Base-by-base conservation (phyloP, 2,329 filamentous ascomycete genomes). In the Beauveria sp. region DNA sequence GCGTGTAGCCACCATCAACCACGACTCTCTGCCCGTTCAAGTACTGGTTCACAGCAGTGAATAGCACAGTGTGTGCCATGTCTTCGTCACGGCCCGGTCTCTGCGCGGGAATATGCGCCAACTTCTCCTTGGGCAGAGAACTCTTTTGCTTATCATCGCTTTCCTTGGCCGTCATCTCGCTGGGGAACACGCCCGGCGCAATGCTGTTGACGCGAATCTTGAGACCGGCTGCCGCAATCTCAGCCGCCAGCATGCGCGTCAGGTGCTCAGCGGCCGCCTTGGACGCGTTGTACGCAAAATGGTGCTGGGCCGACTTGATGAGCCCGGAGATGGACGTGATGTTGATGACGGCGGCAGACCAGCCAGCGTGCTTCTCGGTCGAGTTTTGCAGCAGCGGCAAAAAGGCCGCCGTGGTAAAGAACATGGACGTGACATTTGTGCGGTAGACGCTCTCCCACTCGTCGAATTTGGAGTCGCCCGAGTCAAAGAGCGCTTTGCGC, bases 381-480 rank as follows among this genome's bases (percentile, higher is more conserved):
- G 67, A 76, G 24, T 78, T 78, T 69, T 86, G 81, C 56, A 90
- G 78, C 4, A 88, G 75, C 0, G 86, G 85, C 1, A 85, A 81
- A 50, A 89, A 80, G 0, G 84, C 81, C 55, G 86, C 79, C 0
- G 86, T 86, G 55, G 83, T 78, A 65, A 87, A 89, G 76, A 85
- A 89, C 61, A 86, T 79, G 63, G 82, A 83, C 38, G 90, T 84
- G 12, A 93, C 89, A 65, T 96, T 92, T 22, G 89, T 90, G 62
- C 84, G 83, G 77, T 89, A 93, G 0, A 85, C 84, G 46, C 81
- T 74, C n/a, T 80, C 81, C 91, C 90, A 95, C 67, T 88, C 84
- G 40, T 90, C 84, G 61, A 89, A 79, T 0, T 76, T 83, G 3
- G 74, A 70, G 1, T 72, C 68, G 61, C 87, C 79, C 47, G 82